phyloP scores from a whole-genome alignment of 495 filamentous ascomycete species.

The Aspergillus affinis region DNA sequence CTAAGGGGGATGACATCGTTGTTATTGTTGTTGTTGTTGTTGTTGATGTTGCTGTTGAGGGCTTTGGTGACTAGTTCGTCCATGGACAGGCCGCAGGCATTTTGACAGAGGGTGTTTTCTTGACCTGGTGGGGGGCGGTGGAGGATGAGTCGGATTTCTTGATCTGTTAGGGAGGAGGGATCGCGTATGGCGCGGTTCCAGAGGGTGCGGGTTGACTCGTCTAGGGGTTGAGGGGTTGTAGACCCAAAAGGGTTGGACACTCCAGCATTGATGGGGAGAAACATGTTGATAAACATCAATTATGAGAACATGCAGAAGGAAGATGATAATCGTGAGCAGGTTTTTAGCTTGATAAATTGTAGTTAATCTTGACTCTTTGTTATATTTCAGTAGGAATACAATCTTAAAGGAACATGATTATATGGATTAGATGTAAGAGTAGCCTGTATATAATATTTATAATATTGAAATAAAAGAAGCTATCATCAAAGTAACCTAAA shows the following conservation, averaged over 20 bases:
- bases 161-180: conserved; percentile 14
- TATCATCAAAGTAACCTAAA: too few relatives aligned
- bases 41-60: conserved; percentile 8
- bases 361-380: too few relatives aligned
- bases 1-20: not conserved
- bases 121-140: conserved; percentile 10
- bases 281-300: conserved; percentile 5
- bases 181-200: conserved; percentile 17
- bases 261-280: conserved; percentile 4
- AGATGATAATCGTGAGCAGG: not conserved
- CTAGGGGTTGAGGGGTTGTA: conserved; percentile 9
- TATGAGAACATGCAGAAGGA: not conserved
- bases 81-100: conserved; percentile 10
- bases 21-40: not conserved
- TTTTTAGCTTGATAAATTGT: too few relatives aligned
- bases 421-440: too few relatives aligned
- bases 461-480: too few relatives aligned
- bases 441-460: too few relatives aligned
- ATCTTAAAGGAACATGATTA: too few relatives aligned
- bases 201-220: conserved; percentile 15
- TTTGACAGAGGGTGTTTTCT: conserved; percentile 14
- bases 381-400: too few relatives aligned
- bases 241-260: not conserved
- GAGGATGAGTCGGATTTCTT: conserved; percentile 13
- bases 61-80: conserved; percentile 16